Evolutionary conservation across 352 stramenopile species (phyloP), one percentile per base, ranked within the genome.

Genomic region (Phytopythium cucurbitacearum): DNA sequence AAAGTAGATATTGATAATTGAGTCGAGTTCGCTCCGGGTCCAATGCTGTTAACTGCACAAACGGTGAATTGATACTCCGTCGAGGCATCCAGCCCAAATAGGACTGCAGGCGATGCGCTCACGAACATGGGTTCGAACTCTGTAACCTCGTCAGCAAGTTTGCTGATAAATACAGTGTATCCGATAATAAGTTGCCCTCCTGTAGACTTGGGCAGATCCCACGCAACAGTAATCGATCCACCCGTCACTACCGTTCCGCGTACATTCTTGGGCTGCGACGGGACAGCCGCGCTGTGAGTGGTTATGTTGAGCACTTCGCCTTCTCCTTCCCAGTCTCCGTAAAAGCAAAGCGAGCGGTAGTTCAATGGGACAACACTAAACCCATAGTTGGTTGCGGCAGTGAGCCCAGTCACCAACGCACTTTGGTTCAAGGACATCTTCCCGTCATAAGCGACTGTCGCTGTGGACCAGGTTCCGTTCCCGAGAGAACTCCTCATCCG

Each of bases 341-440:
- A 33, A 41, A 58, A 48, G 33, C 76, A 87, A 6, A 76, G 46
- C 0, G 73, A 77, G 3, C 64, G 65, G 5, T 73, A 79, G 41
- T 83, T 87, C 37, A 75, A 75, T 2, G 67, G 64, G 5, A 41
- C 53, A 1, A 85, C 58, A 6, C 60, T 74, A 49, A 87, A 82
- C 7, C 52, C 70, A 43, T 87, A 87, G 3, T 58, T 40, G 0
- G 69, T 84, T 38, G 67, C 82, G 12, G 67, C 58, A 2, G 53
- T 10, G 7, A 87, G 61, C 7, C 63, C 65, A 4, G 47, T 10
- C 9, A 87, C 57, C 1, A 70, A 48, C 4, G 71, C 60, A 2
- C 35, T 65, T 41, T 40, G 53, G 0, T 37, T 41, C 0, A 58
- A 12, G 0, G 67, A 82, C 5, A 54, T 56, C 6, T 60, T 50